Evolutionary conservation across 208 protist genomes (phyloP).

Genomic region (Trypanosoma rangeli): DNA sequence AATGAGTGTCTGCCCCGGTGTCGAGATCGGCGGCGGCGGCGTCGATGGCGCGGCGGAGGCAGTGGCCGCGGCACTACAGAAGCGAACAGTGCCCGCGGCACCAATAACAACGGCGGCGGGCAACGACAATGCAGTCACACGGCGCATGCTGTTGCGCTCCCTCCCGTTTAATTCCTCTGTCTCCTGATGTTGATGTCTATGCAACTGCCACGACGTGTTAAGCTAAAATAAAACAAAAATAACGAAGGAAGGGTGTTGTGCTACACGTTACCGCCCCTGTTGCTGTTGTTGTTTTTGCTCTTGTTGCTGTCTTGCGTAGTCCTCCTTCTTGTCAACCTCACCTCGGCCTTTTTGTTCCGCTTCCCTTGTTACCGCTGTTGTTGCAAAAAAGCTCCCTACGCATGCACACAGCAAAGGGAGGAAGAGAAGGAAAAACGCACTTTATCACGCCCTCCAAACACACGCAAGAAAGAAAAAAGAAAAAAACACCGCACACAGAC

Average conservation of each 20-base stretch:
- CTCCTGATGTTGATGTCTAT: neutral
- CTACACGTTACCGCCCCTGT: neutral
- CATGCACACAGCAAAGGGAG: neutral
- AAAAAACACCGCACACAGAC: neutral
- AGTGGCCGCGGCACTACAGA: constrained; percentile 56
- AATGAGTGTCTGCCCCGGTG: constrained; percentile 48
- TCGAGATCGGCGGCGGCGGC: constrained; percentile 21
- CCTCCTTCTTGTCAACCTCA: neutral
- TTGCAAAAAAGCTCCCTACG: neutral
- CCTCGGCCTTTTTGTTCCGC: neutral
- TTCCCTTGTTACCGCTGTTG: neutral
- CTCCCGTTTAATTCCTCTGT: neutral
- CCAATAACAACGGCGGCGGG: neutral
- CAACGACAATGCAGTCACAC: constrained; percentile 15
- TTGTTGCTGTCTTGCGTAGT: constrained; percentile 1
- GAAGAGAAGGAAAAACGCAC: neutral
- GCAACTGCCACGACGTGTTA: neutral
- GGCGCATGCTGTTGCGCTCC: constrained; percentile 21
- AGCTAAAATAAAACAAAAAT: neutral
- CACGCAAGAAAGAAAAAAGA: neutral
- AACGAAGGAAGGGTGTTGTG: neutral
- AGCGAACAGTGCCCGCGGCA: constrained; percentile 23
- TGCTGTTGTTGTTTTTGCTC: constrained; percentile 3
- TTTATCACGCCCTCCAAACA: neutral
- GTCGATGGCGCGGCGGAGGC: constrained; percentile 33